Base-by-base conservation (phyloP, 108 stramenopile species). In the Nannochloropsis salina region DNA sequence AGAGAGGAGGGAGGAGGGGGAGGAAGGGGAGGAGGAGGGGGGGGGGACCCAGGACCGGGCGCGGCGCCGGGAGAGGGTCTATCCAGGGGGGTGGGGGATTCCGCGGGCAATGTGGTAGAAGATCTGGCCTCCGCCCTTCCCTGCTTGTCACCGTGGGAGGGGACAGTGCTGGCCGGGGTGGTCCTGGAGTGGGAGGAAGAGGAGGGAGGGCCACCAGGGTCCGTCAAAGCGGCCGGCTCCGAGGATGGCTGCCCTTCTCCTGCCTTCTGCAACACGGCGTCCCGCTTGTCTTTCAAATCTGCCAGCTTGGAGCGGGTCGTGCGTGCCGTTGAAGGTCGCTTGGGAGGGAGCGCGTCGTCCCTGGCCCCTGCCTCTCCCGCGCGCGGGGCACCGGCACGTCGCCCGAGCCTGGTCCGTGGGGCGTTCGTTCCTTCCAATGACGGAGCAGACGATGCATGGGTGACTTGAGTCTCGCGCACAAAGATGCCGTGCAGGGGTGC, bases 401-500 rank as follows among this genome's bases (percentile, higher is more conserved):
- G n/a, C 20, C 61, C 8, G n/a, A 4, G 61, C 31, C 31, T 31
- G 31, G 31, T 31, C 31, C 31, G 31, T 31, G 31, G 31, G 31
- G 31, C 31, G 0, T 31, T 31, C 31, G 31, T 31, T 31, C 31
- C 31, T 74, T 15, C 61, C 61, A n/a, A 15, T 1, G 61, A 74
- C 10, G 47, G 15, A 74, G 61, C 61, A 74, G 61, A 74, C 20
- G 61, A 74, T 2, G 3, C n/a, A 6, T n/a, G 8, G 9, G 8
- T 3, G 9, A 82, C 20, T 82, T 82, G 82, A n/a, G 44, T 21
- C 44, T 43, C 44, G 82, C 82, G 82, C 20, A 82, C 82, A 9
- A 82, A 82, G 44, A 82, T 43, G 20, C 82, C 82, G 9, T 82
- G 82, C 20, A 21, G 20, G 42, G 82, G 82, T 2, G 82, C 44